phyloP scores from a whole-genome alignment of 2,329 filamentous ascomycete species.

The Paraphoma chrysanthemicola region DNA sequence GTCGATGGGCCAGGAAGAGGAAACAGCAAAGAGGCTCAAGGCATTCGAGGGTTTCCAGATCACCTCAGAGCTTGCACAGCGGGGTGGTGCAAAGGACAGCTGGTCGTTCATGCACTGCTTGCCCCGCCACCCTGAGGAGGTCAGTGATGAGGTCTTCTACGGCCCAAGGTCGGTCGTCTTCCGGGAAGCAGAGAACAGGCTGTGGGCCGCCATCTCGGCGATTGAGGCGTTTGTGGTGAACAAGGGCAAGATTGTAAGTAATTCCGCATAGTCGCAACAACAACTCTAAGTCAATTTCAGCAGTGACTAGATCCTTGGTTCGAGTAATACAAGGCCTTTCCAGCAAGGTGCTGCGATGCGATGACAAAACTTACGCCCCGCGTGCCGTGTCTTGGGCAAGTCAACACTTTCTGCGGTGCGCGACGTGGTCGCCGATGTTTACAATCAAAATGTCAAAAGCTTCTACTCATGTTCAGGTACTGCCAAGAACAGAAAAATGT shows the following conservation, averaged over 20 bases:
- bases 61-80: slow-evolving; percentile 81
- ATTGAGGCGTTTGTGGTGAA: slow-evolving; percentile 94
- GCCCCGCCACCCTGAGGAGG: slow-evolving; percentile 90
- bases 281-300: neutral
- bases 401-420: too few species aligned
- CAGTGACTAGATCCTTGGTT: slow-evolving; percentile 39
- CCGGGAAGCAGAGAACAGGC: slow-evolving; percentile 89
- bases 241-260: slow-evolving; percentile 74
- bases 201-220: slow-evolving; percentile 87
- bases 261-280: neutral
- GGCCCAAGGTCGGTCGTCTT: slow-evolving; percentile 85
- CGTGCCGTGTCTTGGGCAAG: too few species aligned
- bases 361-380: too few species aligned
- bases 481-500: neutral
- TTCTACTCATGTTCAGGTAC: too few species aligned
- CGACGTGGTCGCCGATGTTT: too few species aligned
- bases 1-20: slow-evolving; percentile 95
- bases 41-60: slow-evolving; percentile 93
- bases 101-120: slow-evolving; percentile 99
- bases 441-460: too few species aligned
- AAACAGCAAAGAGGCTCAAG: slow-evolving; percentile 76
- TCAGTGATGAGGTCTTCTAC: slow-evolving; percentile 94
- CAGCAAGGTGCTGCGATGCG: too few species aligned
- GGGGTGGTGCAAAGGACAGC: slow-evolving; percentile 81
- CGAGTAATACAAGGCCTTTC: slow-evolving; percentile 10